These are phyloP conservation scores for Gracilaria domingensis DNA, from an alignment of 23 red algal genomes.

Conservation along the genomic window DNA sequence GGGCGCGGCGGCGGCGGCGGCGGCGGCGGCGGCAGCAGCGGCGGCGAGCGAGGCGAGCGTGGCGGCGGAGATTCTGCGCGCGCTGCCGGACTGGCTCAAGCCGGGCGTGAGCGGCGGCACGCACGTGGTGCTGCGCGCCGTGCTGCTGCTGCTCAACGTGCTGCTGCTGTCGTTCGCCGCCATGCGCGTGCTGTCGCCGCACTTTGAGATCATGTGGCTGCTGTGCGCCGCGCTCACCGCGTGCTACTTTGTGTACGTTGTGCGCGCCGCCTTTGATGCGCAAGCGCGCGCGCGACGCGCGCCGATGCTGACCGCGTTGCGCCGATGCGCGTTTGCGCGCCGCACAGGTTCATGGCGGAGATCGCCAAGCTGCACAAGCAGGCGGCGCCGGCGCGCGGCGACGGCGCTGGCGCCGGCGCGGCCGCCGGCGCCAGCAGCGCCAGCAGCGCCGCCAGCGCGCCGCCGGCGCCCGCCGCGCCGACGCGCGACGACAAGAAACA, in stretches of 20 bases:
- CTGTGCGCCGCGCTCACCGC: constrained; percentile 53
- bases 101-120: constrained; percentile 52
- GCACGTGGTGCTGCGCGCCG: constrained; percentile 44
- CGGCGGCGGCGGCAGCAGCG: too few relatives aligned
- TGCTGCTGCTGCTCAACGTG: constrained; percentile 63
- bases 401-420: too few relatives aligned
- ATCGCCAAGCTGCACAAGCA: constrained; percentile 5
- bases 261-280: constrained; percentile 37
- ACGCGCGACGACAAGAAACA: too few relatives aligned
- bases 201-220: constrained; percentile 70
- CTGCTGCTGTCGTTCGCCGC: constrained; percentile 45
- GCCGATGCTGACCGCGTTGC: too few relatives aligned
- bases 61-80: constrained; percentile 4
- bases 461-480: too few relatives aligned
- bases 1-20: too few relatives aligned
- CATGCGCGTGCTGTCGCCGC: constrained; percentile 50
- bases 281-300: neutral
- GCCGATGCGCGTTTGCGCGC: too few relatives aligned
- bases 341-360: neutral
- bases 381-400: too few relatives aligned
- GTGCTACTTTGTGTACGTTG: constrained; percentile 61
- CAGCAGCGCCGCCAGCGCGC: too few relatives aligned
- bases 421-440: too few relatives aligned
- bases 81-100: constrained; percentile 54
- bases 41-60: neutral